A percentile compares a stretch with the other conserved stretches of the same genome.
These are phyloP conservation scores for Angomonas ambiguus DNA, from an alignment of 208 protist species.

Conservation along the genomic window DNA sequence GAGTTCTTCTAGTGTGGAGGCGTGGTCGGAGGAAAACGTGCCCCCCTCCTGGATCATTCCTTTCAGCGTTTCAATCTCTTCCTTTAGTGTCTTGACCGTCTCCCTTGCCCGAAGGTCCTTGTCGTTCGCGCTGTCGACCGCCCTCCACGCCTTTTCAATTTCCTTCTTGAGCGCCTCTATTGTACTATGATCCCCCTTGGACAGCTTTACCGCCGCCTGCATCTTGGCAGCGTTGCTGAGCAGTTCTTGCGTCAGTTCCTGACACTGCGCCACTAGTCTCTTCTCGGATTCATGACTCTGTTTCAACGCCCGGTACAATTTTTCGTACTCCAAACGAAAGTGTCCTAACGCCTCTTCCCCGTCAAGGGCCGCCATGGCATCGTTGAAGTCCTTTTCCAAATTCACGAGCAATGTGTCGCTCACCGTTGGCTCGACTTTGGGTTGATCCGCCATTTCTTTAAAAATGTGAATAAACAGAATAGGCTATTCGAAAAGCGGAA, in stretches of 20 bases:
- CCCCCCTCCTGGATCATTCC: slow-evolving; percentile 92
- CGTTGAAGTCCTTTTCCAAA: slow-evolving; percentile 93
- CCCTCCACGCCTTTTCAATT: slow-evolving; percentile 97
- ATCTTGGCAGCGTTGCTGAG: slow-evolving; percentile 97
- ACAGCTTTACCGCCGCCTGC: slow-evolving; percentile 94
- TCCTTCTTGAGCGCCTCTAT: slow-evolving; percentile 96
- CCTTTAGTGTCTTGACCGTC: slow-evolving; percentile 93
- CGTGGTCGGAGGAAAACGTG: slow-evolving; percentile 87
- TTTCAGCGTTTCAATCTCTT: slow-evolving; percentile 93
- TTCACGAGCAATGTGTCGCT: slow-evolving; percentile 73
- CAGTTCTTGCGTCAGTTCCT: slow-evolving; percentile 96
- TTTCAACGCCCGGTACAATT: slow-evolving; percentile 93
- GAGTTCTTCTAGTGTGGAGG: slow-evolving; percentile 93
- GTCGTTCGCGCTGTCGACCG: slow-evolving; percentile 96
- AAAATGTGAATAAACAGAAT: background rate
- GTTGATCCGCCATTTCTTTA: slow-evolving; percentile 20
- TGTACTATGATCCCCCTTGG: slow-evolving; percentile 96
- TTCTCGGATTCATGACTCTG: slow-evolving; percentile 98
- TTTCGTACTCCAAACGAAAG: slow-evolving; percentile 97
- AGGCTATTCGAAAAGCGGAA: background rate
- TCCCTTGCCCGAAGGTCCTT: slow-evolving; percentile 96
- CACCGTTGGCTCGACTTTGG: slow-evolving; percentile 53
- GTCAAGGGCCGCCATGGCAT: slow-evolving; percentile 91
- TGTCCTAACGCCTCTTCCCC: slow-evolving; percentile 92
- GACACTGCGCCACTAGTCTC: slow-evolving; percentile 92